Percentiles rank a stretch among this genome's conserved stretches.
Evolutionary conservation across 768 basidiomycete genomes (phyloP).

Genomic region (Chlorophyllum brunneum): DNA sequence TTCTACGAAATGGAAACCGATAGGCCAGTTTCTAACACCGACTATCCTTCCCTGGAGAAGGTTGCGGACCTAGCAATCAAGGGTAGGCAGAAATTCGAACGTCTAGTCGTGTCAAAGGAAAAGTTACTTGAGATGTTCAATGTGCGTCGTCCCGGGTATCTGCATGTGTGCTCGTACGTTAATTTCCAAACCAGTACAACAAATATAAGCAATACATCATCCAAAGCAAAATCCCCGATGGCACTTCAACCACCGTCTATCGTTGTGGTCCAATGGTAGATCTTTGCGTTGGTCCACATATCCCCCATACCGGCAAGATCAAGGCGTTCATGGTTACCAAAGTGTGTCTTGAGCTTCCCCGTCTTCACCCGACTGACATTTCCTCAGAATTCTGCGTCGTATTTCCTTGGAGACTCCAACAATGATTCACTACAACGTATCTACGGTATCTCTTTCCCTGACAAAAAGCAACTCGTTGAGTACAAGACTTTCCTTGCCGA

Average conservation of each 20-base stretch:
- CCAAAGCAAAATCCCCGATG: slow-evolving; percentile 92
- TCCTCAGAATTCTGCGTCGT: slow-evolving; percentile 88
- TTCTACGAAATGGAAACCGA: slow-evolving; percentile 99
- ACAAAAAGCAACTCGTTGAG: slow-evolving; percentile 90
- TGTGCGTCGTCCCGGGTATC: slow-evolving; percentile 43
- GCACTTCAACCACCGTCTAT: slow-evolving; percentile 95
- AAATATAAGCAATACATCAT: slow-evolving; percentile 97
- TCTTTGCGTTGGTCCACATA: slow-evolving; percentile 94
- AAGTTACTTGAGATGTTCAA: slow-evolving; percentile 95
- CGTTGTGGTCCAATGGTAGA: slow-evolving; percentile 99
- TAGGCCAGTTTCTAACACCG: slow-evolving; percentile 73
- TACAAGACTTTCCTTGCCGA: slow-evolving; percentile 96
- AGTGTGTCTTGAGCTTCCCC: slow-evolving; percentile 33
- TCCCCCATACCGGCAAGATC: slow-evolving; percentile 96
- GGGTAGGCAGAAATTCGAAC: slow-evolving; percentile 96
- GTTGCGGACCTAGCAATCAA: slow-evolving; percentile 84
- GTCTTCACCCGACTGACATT: neutral
- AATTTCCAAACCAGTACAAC: slow-evolving; percentile 69
- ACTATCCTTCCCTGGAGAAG: slow-evolving; percentile 89
- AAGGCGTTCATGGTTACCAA: slow-evolving; percentile 98
- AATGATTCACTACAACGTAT: slow-evolving; percentile 95
- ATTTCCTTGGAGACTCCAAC: slow-evolving; percentile 91
- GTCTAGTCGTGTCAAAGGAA: slow-evolving; percentile 90
- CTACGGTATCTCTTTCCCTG: slow-evolving; percentile 98
- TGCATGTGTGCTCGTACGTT: slow-evolving; percentile 8